These are phyloP conservation scores for Mortierella polycephala DNA, from an alignment of 371 early-diverging fungal genomes.

Conservation along the genomic window DNA sequence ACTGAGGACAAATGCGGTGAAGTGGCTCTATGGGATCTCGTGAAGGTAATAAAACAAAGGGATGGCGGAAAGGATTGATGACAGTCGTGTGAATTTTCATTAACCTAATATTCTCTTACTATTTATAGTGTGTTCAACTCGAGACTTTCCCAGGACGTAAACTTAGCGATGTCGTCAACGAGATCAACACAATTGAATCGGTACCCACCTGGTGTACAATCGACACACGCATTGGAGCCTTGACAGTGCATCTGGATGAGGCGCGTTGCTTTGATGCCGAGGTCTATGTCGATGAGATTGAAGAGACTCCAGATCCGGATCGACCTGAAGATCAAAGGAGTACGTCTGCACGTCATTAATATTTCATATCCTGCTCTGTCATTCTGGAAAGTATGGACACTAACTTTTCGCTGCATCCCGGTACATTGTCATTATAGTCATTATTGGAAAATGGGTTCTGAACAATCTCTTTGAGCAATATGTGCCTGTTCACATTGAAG, in stretches of 20 bases:
- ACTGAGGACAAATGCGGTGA: slow-evolving; percentile 85
- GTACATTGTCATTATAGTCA: slow-evolving; percentile 60
- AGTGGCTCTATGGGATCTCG: slow-evolving; percentile 92
- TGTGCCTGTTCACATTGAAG: slow-evolving; percentile 57
- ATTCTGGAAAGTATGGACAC: not conserved
- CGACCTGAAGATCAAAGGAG: slow-evolving; percentile 78
- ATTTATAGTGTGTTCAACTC: slow-evolving; percentile 62
- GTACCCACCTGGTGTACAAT: slow-evolving; percentile 92
- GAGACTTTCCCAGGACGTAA: slow-evolving; percentile 69
- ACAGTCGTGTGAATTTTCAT: too few relatives aligned
- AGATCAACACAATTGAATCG: slow-evolving; percentile 79
- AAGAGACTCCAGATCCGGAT: slow-evolving; percentile 57
- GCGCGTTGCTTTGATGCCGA: slow-evolving; percentile 84
- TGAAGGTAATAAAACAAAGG: slow-evolving; percentile 59
- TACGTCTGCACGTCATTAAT: slow-evolving; percentile 39
- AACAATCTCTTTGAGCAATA: slow-evolving; percentile 74
- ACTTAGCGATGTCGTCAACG: slow-evolving; percentile 69
- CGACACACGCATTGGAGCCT: slow-evolving; percentile 88
- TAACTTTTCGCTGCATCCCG: not conserved
- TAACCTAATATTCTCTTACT: not conserved
- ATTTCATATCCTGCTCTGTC: not conserved
- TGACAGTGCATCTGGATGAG: slow-evolving; percentile 90
- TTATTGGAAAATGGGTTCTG: slow-evolving; percentile 88
- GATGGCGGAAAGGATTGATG: not conserved
- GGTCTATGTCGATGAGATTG: slow-evolving; percentile 82